Evolutionary conservation across 2,329 filamentous ascomycete genomes (phyloP).

Genomic region (Beauveria pseudobassiana): DNA sequence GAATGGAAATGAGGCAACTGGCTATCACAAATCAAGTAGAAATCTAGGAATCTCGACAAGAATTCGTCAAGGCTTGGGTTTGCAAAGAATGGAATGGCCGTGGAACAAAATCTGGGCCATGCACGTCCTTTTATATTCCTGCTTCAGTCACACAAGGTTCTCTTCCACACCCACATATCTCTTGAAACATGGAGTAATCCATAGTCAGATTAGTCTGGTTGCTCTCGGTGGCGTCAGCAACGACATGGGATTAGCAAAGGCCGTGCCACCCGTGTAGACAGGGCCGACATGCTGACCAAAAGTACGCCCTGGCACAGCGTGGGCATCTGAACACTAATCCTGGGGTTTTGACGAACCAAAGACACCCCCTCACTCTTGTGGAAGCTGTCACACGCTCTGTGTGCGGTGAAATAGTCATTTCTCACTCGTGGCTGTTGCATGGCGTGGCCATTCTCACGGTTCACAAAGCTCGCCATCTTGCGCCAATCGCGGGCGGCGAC

Average conservation of each 20-base stretch:
- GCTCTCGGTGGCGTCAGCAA: slow-evolving; percentile 4
- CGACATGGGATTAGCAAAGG: slow-evolving; percentile 9
- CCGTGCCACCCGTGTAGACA: slow-evolving; percentile 2
- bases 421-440: background rate
- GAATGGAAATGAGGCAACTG: background rate
- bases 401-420: background rate
- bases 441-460: background rate
- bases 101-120: background rate
- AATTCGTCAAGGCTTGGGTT: background rate
- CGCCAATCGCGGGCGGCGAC: slow-evolving; percentile 7
- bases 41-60: background rate
- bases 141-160: background rate
- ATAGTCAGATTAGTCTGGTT: background rate
- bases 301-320: background rate
- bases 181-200: background rate
- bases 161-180: background rate
- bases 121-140: slow-evolving; percentile 3
- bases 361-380: background rate
- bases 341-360: background rate
- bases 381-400: no score
- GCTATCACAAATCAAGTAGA: background rate
- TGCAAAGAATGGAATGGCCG: background rate
- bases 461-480: background rate
- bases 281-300: background rate
- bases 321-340: background rate